These are phyloP conservation scores for Dalbergia cultrata DNA, from an alignment of 306 rosid genomes.

Conservation along the genomic window DNA sequence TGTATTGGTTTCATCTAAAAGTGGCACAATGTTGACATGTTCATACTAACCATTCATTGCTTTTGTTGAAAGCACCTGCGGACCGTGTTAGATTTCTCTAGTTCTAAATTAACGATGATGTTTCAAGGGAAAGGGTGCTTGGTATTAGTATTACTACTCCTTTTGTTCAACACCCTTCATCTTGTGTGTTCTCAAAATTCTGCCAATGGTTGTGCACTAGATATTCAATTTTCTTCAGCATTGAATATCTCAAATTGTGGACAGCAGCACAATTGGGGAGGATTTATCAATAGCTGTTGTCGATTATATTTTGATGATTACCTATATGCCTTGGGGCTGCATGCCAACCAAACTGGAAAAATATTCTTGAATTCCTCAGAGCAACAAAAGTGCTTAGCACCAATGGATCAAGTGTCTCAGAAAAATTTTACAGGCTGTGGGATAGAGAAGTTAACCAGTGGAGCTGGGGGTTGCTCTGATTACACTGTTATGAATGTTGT, in stretches of 20 bases:
- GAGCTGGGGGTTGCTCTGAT: conserved; percentile 66
- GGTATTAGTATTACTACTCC: conserved; percentile 22
- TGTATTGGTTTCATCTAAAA: conserved; percentile 39
- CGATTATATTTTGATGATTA: conserved; percentile 56
- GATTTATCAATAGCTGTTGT: conserved; percentile 57
- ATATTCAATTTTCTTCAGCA: conserved; percentile 50
- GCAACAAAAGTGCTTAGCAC: conserved; percentile 52
- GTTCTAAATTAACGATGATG: conserved; percentile 38
- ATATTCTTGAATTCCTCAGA: conserved; percentile 60
- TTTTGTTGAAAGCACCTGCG: conserved; percentile 20
- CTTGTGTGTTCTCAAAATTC: conserved; percentile 46
- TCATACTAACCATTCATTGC: conserved; percentile 16
- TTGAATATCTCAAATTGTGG: conserved; percentile 50
- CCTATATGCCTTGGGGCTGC: conserved; percentile 60
- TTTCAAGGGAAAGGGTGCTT: conserved; percentile 21
- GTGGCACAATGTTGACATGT: conserved; percentile 26
- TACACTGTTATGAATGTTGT: conserved; percentile 54
- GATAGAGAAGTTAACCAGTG: conserved; percentile 62
- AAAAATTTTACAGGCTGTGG: conserved; percentile 52
- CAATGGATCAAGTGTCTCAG: conserved; percentile 27
- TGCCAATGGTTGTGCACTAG: conserved; percentile 53
- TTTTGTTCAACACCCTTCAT: conserved; percentile 37
- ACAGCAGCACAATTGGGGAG: conserved; percentile 60
- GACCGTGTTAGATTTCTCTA: conserved; percentile 25
- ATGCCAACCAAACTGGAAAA: conserved; percentile 58